Evolutionary conservation across 306 rosid genomes (phyloP).

Genomic region (Trifolium repens): DNA sequence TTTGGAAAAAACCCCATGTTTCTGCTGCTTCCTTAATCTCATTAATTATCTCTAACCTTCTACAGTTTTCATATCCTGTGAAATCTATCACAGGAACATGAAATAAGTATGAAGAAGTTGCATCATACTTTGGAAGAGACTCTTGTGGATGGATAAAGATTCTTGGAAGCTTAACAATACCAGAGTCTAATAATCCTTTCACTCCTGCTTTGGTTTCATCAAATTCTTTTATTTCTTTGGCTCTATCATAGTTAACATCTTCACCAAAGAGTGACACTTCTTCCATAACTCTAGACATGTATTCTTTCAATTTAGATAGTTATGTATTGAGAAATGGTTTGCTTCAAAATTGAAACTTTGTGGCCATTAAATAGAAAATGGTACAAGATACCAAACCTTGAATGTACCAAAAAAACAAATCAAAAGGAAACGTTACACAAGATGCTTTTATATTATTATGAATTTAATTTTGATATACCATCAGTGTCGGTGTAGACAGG

Average conservation of each 20-base stretch:
- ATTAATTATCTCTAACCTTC: slow-evolving; percentile 46
- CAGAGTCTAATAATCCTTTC: slow-evolving; percentile 73
- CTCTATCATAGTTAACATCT: slow-evolving; percentile 54
- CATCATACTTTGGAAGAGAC: slow-evolving; percentile 3
- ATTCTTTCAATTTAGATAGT: background rate
- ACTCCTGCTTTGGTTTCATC: slow-evolving; percentile 80
- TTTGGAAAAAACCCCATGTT: slow-evolving; percentile 81
- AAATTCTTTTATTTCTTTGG: slow-evolving; percentile 65
- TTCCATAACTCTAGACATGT: slow-evolving; percentile 29
- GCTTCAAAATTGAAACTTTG: slow-evolving; percentile 36
- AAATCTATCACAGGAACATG: slow-evolving; percentile 72
- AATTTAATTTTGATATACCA: too few relatives aligned
- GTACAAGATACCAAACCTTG: slow-evolving; percentile 48
- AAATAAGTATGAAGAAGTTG: slow-evolving; percentile 4
- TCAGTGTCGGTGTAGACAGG: too few relatives aligned
- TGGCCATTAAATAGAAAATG: slow-evolving; percentile 42
- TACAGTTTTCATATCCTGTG: slow-evolving; percentile 39
- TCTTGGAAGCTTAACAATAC: slow-evolving; percentile 61
- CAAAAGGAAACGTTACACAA: background rate
- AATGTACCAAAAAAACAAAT: background rate
- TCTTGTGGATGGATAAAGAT: slow-evolving; percentile 66
- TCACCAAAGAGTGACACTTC: background rate
- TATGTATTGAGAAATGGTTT: background rate
- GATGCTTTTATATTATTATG: slow-evolving; percentile 34
- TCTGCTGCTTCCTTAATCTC: slow-evolving; percentile 62